Conservation (phyloP, 2,329 filamentous ascomycete species). For the Trichoderma asperellum region DNA sequence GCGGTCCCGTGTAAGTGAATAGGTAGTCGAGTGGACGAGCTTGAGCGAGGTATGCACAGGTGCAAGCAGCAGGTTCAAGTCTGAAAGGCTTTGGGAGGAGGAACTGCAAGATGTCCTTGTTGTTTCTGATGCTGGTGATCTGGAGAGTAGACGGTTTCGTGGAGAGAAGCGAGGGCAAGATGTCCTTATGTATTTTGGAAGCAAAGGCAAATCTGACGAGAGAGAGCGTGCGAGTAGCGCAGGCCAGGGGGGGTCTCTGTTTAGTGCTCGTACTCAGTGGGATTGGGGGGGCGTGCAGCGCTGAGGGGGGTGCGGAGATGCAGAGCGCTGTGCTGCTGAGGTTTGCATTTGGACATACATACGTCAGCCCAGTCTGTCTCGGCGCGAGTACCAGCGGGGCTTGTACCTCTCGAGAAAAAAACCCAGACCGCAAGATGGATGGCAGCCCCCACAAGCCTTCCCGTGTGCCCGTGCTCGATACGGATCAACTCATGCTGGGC, state of each 20-base stretch:
- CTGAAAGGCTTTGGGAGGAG: neutral
- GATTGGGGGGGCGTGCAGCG: neutral
- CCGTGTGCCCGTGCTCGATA: conserved; percentile 27
- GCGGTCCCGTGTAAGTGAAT: conserved; percentile 26
- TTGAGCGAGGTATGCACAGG: neutral
- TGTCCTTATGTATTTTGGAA: conserved; percentile 39
- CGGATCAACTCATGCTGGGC: conserved; percentile 14
- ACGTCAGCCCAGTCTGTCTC: conserved; percentile 29
- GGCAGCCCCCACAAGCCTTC: conserved; percentile 22
- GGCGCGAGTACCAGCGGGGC: conserved; percentile 26
- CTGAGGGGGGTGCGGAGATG: neutral
- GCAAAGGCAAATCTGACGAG: conserved; percentile 42
- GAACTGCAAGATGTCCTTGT: neutral
- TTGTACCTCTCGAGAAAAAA: conserved; percentile 26
- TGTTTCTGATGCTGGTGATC: conserved; percentile 23
- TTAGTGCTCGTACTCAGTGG: neutral
- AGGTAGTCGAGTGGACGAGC: neutral
- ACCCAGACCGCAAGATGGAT: conserved; percentile 28
- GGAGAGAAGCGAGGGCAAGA: conserved; percentile 29
- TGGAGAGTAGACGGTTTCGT: conserved; percentile 20
- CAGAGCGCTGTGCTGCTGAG: neutral
- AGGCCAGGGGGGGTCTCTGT: conserved; percentile 6
- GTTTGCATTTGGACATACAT: neutral
- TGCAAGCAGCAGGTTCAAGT: conserved; percentile 11
- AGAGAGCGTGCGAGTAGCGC: conserved; percentile 15